Base-by-base conservation (phyloP, 2,329 filamentous ascomycete genomes). In the Pyrenophora teres region DNA sequence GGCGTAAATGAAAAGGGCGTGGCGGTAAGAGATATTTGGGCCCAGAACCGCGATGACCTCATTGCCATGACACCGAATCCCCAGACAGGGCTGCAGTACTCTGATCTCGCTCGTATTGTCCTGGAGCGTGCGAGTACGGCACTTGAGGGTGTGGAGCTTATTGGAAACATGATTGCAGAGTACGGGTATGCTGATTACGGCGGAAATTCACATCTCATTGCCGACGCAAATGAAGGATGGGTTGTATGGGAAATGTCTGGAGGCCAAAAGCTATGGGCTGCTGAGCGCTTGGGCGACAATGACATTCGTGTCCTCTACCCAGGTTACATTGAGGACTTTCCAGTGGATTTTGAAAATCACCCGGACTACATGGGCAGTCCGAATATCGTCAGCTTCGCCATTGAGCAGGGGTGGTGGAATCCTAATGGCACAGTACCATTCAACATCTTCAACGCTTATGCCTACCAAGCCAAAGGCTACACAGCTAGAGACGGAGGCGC, bases 131-230 rank as follows among this genome's bases (percentile, higher is more conserved):
- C 76, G 0, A 65, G 62, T 18, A 75, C 69, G 6, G 76, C 76
- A 0, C 64, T 73, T 2, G 69, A 77, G 45, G 76, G 75, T n/a
- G 75, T 76, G 0, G 72, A 77, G 50, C 69, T 77, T 23, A 76
- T 77, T 19, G 75, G 74, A 1, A 60, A 69, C 6, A 52, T 77
- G 52, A 72, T 77, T 15, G 64, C 67, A 6, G 62, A 74, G 48
- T 71, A 77, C 39, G 75, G 75, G 6, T 74, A 77, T 50, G 71
- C 75, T 4, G 72, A 74, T 15, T 78, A 77, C 42, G 76, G 76
- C 3, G 76, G 76, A 1, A 77, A 77, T 56, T 72, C 73, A 15
- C 76, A 77, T 50, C 68, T 78, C 3, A 73, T 77, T 25, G 76
- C 75, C 13, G 78, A 73, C 39, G 64, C 65, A 10, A 56, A 71